Evolutionary conservation across 495 filamentous ascomycete genomes (phyloP), one percentile per base, ranked within the genome.

Genomic region (Podospora anserina): DNA sequence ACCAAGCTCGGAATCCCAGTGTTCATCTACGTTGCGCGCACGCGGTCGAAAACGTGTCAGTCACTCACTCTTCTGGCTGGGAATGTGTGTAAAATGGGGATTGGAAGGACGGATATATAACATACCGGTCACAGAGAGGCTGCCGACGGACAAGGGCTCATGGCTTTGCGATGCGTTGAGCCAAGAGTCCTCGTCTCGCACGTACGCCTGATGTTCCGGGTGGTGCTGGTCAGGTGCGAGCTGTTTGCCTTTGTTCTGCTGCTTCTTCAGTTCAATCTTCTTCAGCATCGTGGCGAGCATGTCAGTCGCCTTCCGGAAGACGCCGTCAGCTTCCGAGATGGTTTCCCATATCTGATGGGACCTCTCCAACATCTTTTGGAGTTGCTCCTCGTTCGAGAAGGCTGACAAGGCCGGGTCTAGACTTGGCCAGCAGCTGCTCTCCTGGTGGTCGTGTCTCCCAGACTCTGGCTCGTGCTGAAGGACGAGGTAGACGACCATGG

Each of bases 401-500:
- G 23, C 1, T 23, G 70, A 72, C 23, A 26, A 58, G n/a, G 3
- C 18, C n/a, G 55, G 55, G 55, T 58, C 55, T 26, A 58, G 20
- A 68, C 70, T 56, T 16, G 16, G 26, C 23, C 55, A 30, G 7
- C 59, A 20, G n/a, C 20, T 32, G n/a, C 20, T 32, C 71, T 72
- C 69, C 9, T 32, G 64, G 9, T 75, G 71, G 18, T 63, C 64
- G 19, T 70, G 74, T 2, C 58, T 72, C 16, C 77, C 75, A 62
- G 64, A 69, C 57, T 76, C 78, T 16, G 65, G 69, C 3, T 75
- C 69, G 62, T 78, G 78, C 56, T 81, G 77, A 44, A 82, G 54
- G 30, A 79, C 74, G 28, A 83, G 69, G 27, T 78, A 82, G 5
- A 85, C 65, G 7, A 84, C 76, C 78, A 82, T 83, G 34, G 79